Evolutionary conservation across 1,284 basidiomycete genomes (phyloP), one percentile per base, ranked within the genome.

Genomic region (Tetrapyrgos nigripes): DNA sequence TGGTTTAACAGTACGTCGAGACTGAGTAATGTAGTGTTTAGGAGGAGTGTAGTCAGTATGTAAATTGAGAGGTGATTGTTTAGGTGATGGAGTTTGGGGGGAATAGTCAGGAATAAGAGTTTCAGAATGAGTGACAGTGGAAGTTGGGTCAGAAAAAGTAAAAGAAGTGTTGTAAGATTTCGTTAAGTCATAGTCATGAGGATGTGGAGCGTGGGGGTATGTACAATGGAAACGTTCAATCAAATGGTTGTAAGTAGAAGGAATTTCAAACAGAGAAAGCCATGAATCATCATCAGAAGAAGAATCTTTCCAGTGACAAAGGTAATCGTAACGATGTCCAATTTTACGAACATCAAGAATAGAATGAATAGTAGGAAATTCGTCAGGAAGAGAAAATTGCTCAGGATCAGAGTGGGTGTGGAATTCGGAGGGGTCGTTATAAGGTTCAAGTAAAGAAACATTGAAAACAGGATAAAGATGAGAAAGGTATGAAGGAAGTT

Each of bases 391-490:
- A 14, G 28, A 21, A 47, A 70, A 62, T 14, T 67, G 67, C 31
- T 53, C 17, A 53, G 68, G 64, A 28, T 49, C 27, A 46, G 66
- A 37, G 46, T 68, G 65, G 6, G 66, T 27, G 50, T 63, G 64
- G 53, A 65, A 62, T 59, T 68, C 54, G 50, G 67, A 62, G 56
- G 70, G 58, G 29, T 61, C 49, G 43, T 66, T 11, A 65, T 71
- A 64, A 33, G 76, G 76, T 63, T 77, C 68, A 3, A 81, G 72
- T 14, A 75, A 70, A 1, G 72, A 10, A n/a, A n/a, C n/a, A n/a
- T n/a, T n/a, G n/a, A n/a, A n/a, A n/a, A n/a, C n/a, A n/a, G n/a
- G n/a, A n/a, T n/a, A n/a, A n/a, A 76, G 55, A 1, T 61, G 53
- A 24, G 71, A 72, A 9, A 75, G 62, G 52, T 71, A 69, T n/a